Base-by-base conservation (phyloP, 2,329 filamentous ascomycete species). In the Alternaria longipes region DNA sequence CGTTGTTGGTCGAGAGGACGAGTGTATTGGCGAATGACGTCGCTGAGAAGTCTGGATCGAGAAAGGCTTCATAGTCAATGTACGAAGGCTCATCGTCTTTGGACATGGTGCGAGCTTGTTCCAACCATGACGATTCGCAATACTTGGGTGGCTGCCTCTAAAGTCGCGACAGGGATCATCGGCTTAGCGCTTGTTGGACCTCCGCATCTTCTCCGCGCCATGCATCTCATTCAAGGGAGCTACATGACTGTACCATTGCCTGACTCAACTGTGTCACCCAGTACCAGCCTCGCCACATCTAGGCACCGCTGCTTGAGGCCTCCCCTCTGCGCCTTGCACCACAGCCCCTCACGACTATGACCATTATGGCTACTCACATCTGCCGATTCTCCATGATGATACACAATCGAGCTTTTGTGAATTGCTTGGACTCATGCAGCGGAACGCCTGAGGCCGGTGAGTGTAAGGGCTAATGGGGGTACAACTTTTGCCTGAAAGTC, bases 21-120 rank as follows among this genome's bases (percentile, higher is more conserved):
- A 99, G 89, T 26, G 88, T 87, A 79, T 98, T 97, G 71, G 95
- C 94, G 75, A 98, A 97, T 16, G 86, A 81, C 20, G 91, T 84
- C 6, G 94, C 87, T 22, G 90, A 91, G 82, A 99, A 99, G 63
- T 86, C 83, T 11, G 93, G 91, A 50, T 90, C 87, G 66, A 97
- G 87, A 74, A 99, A 97, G 65, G 92, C 87, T 78, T 97, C 93
- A 81, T 97, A 97, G 86, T 98, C 94, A 75, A 99, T 94, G 81
- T 99, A 99, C 8, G 92, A 95, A 41, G 89, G 86, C 60, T 90
- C 89, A 45, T 74, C 74, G 24, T 81, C 78, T 34, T 59, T 67
- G 41, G 75, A 70, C 76, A 79, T 79, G 54, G 58, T 36, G 54
- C 26, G 28, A 34, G 32, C 24, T 44, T 16, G 45, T 41, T 45